Percentiles rank a stretch among this genome's conserved stretches.
Evolutionary conservation across 805 yeast species (phyloP).

Genomic region (Saccharomycopsis oosterbeekiorum): DNA sequence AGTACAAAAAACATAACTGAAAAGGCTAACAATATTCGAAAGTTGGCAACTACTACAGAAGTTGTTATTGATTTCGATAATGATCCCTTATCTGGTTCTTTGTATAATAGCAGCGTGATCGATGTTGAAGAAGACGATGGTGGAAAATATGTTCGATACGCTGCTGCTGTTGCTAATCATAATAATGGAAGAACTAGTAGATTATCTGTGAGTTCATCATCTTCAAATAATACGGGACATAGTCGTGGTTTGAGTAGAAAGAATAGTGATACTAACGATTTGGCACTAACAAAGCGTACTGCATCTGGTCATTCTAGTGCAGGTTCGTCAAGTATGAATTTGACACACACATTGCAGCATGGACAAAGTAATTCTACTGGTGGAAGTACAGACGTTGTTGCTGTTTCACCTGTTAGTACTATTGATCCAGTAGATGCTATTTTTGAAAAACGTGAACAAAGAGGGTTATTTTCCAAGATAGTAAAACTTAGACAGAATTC

Average conservation of each 20-base stretch:
- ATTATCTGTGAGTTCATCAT: background rate
- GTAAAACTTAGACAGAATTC: background rate
- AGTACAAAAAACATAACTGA: background rate
- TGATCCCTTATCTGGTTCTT: constrained; percentile 10
- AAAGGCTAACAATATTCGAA: constrained; percentile 10
- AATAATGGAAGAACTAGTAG: background rate
- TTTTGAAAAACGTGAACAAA: background rate
- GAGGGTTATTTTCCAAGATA: background rate
- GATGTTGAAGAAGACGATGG: constrained; percentile 18
- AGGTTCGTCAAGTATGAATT: background rate
- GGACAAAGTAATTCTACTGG: background rate
- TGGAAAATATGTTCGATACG: constrained; percentile 6
- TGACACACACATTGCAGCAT: background rate
- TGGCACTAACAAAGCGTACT: background rate
- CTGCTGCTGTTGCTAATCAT: background rate
- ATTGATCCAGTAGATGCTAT: background rate
- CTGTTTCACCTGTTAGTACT: background rate
- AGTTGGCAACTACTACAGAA: constrained; percentile 12
- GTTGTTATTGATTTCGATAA: constrained; percentile 14
- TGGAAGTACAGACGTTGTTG: background rate
- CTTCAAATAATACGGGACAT: background rate
- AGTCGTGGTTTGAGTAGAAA: background rate
- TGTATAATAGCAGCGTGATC: constrained; percentile 8
- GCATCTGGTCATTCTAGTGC: background rate
- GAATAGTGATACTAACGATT: background rate